Base-by-base conservation (phyloP, 805 yeast species). In the Starmerella apicola region DNA sequence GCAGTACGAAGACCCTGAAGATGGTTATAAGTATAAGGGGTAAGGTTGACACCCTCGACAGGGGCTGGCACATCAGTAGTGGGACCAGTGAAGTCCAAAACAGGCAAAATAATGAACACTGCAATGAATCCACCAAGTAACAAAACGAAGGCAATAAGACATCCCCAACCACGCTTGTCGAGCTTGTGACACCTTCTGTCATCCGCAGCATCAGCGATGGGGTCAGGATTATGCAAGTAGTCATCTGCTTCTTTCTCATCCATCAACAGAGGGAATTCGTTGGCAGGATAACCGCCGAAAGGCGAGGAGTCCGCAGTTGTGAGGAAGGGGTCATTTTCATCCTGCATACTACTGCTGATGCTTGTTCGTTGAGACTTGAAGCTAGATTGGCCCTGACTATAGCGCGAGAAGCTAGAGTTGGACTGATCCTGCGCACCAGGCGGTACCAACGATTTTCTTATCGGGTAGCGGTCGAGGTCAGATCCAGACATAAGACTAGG, bases 161-260 rank as follows among this genome's bases (percentile, higher is more conserved):
- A 49, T 20, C 53, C 47, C 46, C 51, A 47, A 2, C 68, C 67
- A 7, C 67, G 55, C 23, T 48, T 39, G 51, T 65, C 68, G 18
- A 60, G 45, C 7, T 42, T 38, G 29, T 51, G 53, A 46, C 67
- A 62, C 22, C 45, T 40, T 15, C 63, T 50, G 51, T 84, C 94
- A 53, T 78, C 75, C 44, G 77, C 74, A 18, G 94, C 95, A 58
- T 91, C 98, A 33, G 76, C 81, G 27, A 85, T 78, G 8, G 95
- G 95, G 59, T 88, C 95, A 2, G 97, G 97, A 61, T 88, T 91
- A 61, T 88, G 97, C 49, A 91, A 59, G 56, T 83, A 86, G 60
- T 88, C 98, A 63, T 88, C 98, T 8, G 81, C 79, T 61, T 88
- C 98, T 61, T 83, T 83, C 51, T 88, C 97, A 44, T 88, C 95